These are phyloP conservation scores for Phytophthora pisi DNA, from an alignment of 352 stramenopile genomes.

Conservation along the genomic window DNA sequence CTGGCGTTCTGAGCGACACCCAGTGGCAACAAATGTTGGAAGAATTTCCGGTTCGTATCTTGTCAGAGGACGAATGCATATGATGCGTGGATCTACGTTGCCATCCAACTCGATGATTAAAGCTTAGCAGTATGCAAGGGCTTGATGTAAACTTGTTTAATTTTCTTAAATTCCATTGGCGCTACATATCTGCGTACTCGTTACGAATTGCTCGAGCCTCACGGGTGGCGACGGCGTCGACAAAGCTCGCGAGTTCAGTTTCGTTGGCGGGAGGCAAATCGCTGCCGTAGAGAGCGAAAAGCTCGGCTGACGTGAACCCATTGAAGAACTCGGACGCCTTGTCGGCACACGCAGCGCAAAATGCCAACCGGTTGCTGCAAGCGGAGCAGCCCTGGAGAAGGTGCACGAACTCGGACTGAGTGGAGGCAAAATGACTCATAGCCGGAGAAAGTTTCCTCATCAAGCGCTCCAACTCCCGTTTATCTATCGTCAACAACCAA, in stretches of 20 bases:
- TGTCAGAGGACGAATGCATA: background rate
- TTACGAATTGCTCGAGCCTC: constrained; percentile 40
- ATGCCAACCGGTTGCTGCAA: constrained; percentile 61
- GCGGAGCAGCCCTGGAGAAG: constrained; percentile 53
- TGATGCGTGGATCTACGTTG: background rate
- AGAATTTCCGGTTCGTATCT: background rate
- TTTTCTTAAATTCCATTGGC: background rate
- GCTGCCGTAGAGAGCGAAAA: constrained; percentile 58
- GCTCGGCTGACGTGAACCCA: constrained; percentile 54
- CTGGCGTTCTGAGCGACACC: constrained; percentile 4
- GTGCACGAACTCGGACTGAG: constrained; percentile 64
- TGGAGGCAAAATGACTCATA: constrained; percentile 60
- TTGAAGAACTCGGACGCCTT: constrained; percentile 71
- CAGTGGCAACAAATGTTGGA: background rate
- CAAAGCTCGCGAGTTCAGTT: constrained; percentile 50
- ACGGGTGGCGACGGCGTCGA: constrained; percentile 41
- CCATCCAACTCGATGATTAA: too few relatives aligned
- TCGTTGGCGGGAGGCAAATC: constrained; percentile 61
- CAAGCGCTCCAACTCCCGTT: constrained; percentile 56
- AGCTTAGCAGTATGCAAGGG: too few relatives aligned
- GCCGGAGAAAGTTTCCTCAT: constrained; percentile 63
- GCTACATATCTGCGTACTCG: constrained; percentile 1
- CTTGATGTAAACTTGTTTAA: too few relatives aligned
- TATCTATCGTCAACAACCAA: constrained; percentile 40
- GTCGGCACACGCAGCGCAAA: constrained; percentile 53